Evolutionary conservation across 768 basidiomycete species (phyloP).

Genomic region (Hortiboletus flavorubellus): DNA sequence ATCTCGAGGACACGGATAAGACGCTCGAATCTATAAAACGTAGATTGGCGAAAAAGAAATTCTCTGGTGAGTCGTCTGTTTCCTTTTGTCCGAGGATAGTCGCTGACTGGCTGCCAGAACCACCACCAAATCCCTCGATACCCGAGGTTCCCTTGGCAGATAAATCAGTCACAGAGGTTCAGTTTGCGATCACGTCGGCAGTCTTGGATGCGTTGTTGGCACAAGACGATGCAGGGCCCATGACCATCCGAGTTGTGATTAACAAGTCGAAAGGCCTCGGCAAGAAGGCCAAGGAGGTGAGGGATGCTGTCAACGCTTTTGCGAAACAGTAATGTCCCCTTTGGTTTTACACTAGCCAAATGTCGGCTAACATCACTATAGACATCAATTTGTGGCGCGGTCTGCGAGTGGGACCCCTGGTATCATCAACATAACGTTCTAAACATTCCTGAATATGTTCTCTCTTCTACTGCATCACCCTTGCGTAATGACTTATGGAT

Average conservation of each 20-base stretch:
- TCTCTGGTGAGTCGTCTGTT: constrained; percentile 13
- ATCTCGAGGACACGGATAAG: constrained; percentile 17
- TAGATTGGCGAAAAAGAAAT: constrained; percentile 20
- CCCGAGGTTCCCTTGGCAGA: neutral
- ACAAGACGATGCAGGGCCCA: constrained; percentile 17
- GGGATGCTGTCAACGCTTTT: constrained; percentile 7
- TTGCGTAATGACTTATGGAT: constrained; percentile 18
- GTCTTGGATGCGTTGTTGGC: constrained; percentile 9
- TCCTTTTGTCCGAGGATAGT: neutral
- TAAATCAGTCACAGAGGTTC: constrained; percentile 6
- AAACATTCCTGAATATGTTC: constrained; percentile 2
- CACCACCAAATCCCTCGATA: neutral
- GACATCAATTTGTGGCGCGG: constrained; percentile 16
- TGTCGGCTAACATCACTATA: constrained; percentile 10
- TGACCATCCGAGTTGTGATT: constrained; percentile 10
- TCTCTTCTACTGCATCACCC: neutral
- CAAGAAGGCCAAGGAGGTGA: neutral
- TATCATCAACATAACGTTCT: constrained; percentile 22
- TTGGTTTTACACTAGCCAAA: neutral
- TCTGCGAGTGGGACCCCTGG: neutral
- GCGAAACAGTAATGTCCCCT: constrained; percentile 13
- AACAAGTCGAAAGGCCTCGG: neutral
- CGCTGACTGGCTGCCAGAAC: constrained; percentile 11
- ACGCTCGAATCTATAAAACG: constrained; percentile 5
- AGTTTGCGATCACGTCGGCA: neutral